Base-by-base conservation (phyloP, 2,329 filamentous ascomycete genomes). In the Pseudogymnoascus sp. region DNA sequence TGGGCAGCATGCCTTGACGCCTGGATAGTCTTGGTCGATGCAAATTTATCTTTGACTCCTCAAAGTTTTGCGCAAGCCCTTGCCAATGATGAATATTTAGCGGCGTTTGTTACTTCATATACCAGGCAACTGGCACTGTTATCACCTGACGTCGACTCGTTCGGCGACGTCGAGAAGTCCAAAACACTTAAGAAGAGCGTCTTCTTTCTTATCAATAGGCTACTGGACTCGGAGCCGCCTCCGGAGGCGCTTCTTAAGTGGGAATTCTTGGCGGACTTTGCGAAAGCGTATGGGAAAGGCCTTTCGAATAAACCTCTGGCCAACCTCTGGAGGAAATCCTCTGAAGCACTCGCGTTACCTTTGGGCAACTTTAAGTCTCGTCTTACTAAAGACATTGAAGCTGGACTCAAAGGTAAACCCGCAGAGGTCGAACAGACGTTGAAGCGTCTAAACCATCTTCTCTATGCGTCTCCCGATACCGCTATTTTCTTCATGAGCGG, bases 1-100 rank as follows among this genome's bases (percentile, higher is more conserved):
- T 96, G 92, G 92, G 81, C 88, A 67, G 80, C 84, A 34, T 91
- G 89, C 73, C 78, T 96, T 56, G 84, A 89, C 66, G 87, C 90
- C 37, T 97, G 91, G 91, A 77, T 86, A 16, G 78, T 84, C 10
- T 80, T 96, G 5, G 78, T 85, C 5, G 81, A 87, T 62, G 81
- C 86, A 2, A 84, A 92, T 66, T 75, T 95, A 31, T 79, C 82
- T 12, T 75, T 89, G 0, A 70, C 83, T 0, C 79, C 84, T 5
- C 70, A 79, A 1, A 77, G 84, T 0, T 89, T 95, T 66, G 67
- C 73, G 56, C 72, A 74, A 37, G 74, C 76, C 25, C 78, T 84
- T 7, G 67, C 75, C 2, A 80, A 82, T 4, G 84, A 90, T 68
- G 80, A 82, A 37, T 86, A 86, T 23, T 71, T 91, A 3, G 70